Evolutionary conservation across 164 flowering plant genomes (phyloP).

Genomic region (Kalanchoe fedtschenkoi): DNA sequence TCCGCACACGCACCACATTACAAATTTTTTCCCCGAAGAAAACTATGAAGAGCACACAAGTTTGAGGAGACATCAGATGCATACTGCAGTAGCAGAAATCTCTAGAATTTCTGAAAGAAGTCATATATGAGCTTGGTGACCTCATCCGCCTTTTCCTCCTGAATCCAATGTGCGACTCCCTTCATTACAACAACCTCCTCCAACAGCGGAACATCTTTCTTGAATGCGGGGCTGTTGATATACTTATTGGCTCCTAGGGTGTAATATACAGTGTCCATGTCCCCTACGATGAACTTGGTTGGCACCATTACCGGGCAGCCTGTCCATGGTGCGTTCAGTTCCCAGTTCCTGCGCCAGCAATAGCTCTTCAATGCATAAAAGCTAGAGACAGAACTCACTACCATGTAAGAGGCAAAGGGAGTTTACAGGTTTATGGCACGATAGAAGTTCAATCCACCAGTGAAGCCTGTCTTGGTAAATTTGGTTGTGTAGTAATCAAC

Average conservation of each 20-base stretch:
- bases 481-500: slow-evolving; percentile 18
- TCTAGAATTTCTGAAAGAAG: not conserved
- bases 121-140: not conserved
- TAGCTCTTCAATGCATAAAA: not conserved
- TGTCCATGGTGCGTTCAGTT: not conserved
- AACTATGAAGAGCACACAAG: too few species aligned
- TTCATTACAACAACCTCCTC: not conserved
- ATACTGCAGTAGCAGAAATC: not conserved
- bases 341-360: slow-evolving; percentile 7
- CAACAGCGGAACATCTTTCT: not conserved
- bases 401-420: too few species aligned
- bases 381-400: not conserved
- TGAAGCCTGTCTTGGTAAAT: slow-evolving; percentile 28
- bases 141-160: not conserved
- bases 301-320: not conserved
- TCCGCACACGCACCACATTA: too few species aligned
- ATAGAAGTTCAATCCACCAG: slow-evolving; percentile 31
- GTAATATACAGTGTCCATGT: not conserved
- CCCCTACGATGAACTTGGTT: not conserved
- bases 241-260: not conserved
- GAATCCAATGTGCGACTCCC: not conserved
- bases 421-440: slow-evolving; percentile 20
- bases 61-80: too few species aligned
- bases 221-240: not conserved
- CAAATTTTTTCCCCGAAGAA: too few species aligned